Base-by-base conservation (phyloP, 2,329 filamentous ascomycete genomes). In the Ascosphaera apis region DNA sequence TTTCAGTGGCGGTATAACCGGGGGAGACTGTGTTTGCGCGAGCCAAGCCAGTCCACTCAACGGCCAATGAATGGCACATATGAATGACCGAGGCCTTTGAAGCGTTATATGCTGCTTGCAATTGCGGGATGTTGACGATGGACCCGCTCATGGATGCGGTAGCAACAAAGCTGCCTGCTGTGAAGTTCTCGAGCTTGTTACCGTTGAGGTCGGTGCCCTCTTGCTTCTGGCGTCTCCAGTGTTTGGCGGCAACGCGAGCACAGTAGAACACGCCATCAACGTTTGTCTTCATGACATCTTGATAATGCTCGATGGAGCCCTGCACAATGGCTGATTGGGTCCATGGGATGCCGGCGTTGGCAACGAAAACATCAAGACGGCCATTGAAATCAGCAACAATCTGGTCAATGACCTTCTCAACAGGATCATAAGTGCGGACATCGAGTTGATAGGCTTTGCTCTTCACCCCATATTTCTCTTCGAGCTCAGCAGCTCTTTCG, bases 141-240 rank as follows among this genome's bases (percentile, higher is more conserved):
- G 77, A 76, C 3, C 72, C 79, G 44, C 69, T 76, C 68, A 86
- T 84, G 39, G 71, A 77, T 1, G 79, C 74, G 4, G 80, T 86
- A 17, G 74, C 74, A 44, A 86, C 71, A 53, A 86, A 81, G 51
- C 71, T 76, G 15, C 78, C 77, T 17, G 65, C 60, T 2, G 58
- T 61, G 49, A 67, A 78, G 43, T 65, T 61, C 35, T 69, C 62
- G 16, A 79, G 57, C 47, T 63, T 63, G 49, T 69, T 64, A 39
- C 75, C 74, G 48, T 72, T 62, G 32, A 66, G 44, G 17, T 70
- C 69, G 1, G 69, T 74, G 15, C 70, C 67, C 49, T 80, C 70
- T 40, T 66, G 57, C 58, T 75, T 75, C 52, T 83, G 76, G 18
- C 73, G 62, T 33, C 72, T 60, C 62, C 75, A 86, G 52, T 80